Base-by-base conservation (phyloP, 306 rosid species). In the Carpinus viminea region DNA sequence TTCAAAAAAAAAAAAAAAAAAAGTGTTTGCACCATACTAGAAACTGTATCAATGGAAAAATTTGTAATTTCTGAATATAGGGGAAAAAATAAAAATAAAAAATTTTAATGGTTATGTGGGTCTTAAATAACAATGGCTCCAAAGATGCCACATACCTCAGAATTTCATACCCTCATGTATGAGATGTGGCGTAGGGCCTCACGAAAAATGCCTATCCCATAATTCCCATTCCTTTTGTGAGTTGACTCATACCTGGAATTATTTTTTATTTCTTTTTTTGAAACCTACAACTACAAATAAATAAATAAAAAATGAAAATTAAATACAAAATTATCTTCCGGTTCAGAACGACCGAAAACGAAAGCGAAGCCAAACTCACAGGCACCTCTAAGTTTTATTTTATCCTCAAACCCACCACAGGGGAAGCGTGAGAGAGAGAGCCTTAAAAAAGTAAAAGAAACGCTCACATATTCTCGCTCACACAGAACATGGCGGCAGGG, bases 401-500 rank as follows among this genome's bases (percentile, higher is more conserved):
- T 83, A 85, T 91, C 93, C 78, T 36, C 77, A 80, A 68, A 15
- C 78, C 75, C 70, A 47, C 64, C 57, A 68, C 57, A 68, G 43
- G 46, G 70, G 53, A 20, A 59, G 73, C 50, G n/a, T 38, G 26
- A 16, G 55, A 56, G 73, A 73, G 79, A 74, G 61, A 48, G 56
- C 60, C 59, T 61, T 59, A 34, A 60, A 77, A 61, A 4, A 34
- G 5, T 0, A 6, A 15, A 38, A 12, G 15, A 26, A 65, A 36
- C 18, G 47, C 24, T 8, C 48, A 2, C 10, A 21, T 57, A 54
- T 7, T 73, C 66, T 60, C 36, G 54, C 38, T 10, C 28, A n/a
- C 34, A 3, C 69, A 48, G 46, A 46, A 28, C 71, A 15, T 95
- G 98, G 95, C 92, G 77, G 78, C 93, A 46, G 92, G 91, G 84